Evolutionary conservation across 352 stramenopile genomes (phyloP).

Genomic region (Pythium guiyangense): DNA sequence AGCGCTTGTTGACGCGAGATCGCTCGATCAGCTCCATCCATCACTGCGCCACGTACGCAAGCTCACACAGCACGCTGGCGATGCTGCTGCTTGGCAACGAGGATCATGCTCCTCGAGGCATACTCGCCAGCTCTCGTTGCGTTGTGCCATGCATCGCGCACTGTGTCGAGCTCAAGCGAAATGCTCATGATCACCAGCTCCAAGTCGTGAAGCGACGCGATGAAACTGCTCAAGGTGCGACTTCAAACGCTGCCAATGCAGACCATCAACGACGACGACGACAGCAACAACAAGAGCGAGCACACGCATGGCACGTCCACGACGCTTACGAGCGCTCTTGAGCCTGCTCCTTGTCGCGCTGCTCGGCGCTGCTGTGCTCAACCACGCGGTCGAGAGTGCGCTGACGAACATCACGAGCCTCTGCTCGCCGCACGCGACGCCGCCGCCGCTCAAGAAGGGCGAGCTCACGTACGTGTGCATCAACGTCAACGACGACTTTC

Average conservation of each 20-base stretch:
- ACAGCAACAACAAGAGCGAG: not conserved
- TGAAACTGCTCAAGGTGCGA: not conserved
- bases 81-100: no score
- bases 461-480: slow-evolving; percentile 65
- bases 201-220: not conserved
- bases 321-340: no score
- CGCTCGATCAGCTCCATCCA: no score
- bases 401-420: slow-evolving; percentile 58
- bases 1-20: no score
- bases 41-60: no score
- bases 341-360: not conserved
- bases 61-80: no score
- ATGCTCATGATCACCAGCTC: not conserved
- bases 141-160: not conserved
- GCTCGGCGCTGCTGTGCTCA: not conserved
- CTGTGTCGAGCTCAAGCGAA: not conserved
- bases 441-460: slow-evolving; percentile 52
- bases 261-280: no score
- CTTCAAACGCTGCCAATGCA: not conserved
- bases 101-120: no score
- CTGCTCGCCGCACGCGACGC: slow-evolving; percentile 48
- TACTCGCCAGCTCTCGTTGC: no score
- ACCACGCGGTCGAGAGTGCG: slow-evolving; percentile 8
- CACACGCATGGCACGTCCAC: not conserved
- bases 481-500: slow-evolving; percentile 75